A percentile compares a stretch with the other conserved stretches of the same genome.
Evolutionary conservation across 305 asterid species (phyloP).

Genomic region (Fraxinus baroniana): DNA sequence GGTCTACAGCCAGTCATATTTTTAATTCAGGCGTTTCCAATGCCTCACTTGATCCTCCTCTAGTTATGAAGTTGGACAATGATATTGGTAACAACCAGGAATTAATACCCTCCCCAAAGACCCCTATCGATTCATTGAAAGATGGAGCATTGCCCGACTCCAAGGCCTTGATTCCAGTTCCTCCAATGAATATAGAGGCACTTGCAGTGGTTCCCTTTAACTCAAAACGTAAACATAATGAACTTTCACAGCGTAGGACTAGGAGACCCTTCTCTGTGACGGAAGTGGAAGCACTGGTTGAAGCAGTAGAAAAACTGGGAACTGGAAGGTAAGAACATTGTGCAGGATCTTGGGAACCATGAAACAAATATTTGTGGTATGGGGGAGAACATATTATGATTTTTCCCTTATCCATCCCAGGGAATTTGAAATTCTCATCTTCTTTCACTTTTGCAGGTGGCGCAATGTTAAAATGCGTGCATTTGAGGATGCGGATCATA

Average conservation of each 20-base stretch:
- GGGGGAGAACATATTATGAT: not conserved
- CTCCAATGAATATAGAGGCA: slow-evolving; percentile 43
- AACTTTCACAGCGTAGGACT: slow-evolving; percentile 76
- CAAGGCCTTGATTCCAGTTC: slow-evolving; percentile 55
- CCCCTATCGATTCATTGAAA: slow-evolving; percentile 30
- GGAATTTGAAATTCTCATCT: not conserved
- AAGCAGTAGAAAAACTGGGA: slow-evolving; percentile 88
- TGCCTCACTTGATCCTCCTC: slow-evolving; percentile 37
- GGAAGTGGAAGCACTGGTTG: slow-evolving; percentile 92
- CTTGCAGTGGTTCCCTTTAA: slow-evolving; percentile 57
- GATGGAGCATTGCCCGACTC: slow-evolving; percentile 44
- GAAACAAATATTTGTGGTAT: not conserved
- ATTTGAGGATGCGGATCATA: slow-evolving; percentile 84
- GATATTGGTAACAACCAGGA: slow-evolving; percentile 32
- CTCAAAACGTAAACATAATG: slow-evolving; percentile 55
- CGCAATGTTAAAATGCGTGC: slow-evolving; percentile 93
- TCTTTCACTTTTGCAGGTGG: slow-evolving; percentile 62
- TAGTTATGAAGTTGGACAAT: slow-evolving; percentile 36
- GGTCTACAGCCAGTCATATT: slow-evolving; percentile 52
- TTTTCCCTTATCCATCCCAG: no score
- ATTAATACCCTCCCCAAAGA: slow-evolving; percentile 31
- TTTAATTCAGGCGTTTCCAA: slow-evolving; percentile 51
- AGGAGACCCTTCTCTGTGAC: slow-evolving; percentile 86
- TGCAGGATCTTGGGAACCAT: no score
- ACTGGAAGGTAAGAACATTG: slow-evolving; percentile 59